These are phyloP conservation scores for Pseudognaphalium luteoalbum DNA, from an alignment of 129 eudicot species.

Conservation along the genomic window DNA sequence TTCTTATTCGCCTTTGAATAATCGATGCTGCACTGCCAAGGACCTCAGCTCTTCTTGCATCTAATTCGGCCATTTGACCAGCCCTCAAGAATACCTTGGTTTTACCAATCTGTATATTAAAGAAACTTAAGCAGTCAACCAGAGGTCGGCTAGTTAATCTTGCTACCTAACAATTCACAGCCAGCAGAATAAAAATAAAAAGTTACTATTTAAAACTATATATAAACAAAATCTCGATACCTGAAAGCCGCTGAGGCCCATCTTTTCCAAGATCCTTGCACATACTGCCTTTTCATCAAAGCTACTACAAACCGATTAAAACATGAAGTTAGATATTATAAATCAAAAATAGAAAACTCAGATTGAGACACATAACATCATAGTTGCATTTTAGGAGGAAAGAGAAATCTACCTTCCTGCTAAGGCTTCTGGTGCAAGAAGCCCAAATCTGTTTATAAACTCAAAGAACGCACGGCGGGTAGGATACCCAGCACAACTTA, in stretches of 20 bases:
- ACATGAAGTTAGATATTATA: background rate
- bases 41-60: conserved; percentile 89
- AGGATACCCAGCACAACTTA: conserved; percentile 98
- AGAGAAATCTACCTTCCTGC: conserved; percentile 58
- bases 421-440: conserved; percentile 82
- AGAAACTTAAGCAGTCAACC: conserved; percentile 4
- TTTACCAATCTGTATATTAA: conserved; percentile 71
- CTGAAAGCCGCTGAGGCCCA: conserved; percentile 93
- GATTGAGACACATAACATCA: background rate
- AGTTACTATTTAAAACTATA: background rate
- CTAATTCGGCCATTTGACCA: conserved; percentile 99
- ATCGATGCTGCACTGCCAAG: conserved; percentile 76
- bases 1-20: conserved; percentile 81
- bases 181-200: background rate
- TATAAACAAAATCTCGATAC: conserved; percentile 33
- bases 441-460: conserved; percentile 92
- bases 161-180: background rate
- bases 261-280: conserved; percentile 79
- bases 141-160: conserved; percentile 1
- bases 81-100: conserved; percentile 95
- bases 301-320: conserved; percentile 33
- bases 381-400: conserved; percentile 12
- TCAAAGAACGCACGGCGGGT: conserved; percentile 98
- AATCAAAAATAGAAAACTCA: conserved; percentile 11
- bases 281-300: conserved; percentile 84